phyloP scores from a whole-genome alignment of 1,284 basidiomycete species.

The Agroathelia rolfsii region DNA sequence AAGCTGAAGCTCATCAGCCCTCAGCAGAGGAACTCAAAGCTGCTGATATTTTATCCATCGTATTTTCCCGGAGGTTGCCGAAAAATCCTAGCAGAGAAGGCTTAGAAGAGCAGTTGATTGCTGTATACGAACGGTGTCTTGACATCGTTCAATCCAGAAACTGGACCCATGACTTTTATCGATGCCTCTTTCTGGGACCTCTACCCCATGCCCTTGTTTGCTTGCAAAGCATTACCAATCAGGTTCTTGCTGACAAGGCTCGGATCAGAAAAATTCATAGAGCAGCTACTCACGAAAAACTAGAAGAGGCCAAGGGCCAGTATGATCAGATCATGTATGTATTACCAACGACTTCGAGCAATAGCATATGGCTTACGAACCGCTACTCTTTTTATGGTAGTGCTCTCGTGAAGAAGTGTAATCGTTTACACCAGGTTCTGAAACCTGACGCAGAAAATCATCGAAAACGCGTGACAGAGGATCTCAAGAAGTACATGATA shows the following conservation, averaged over 20 bases:
- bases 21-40: slow-evolving; percentile 22
- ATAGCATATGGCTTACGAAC: background rate
- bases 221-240: slow-evolving; percentile 26
- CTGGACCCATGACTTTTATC: slow-evolving; percentile 32
- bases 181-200: slow-evolving; percentile 35
- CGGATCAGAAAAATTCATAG: slow-evolving; percentile 23
- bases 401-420: slow-evolving; percentile 14
- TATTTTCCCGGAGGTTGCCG: slow-evolving; percentile 20
- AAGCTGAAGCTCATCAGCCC: no score
- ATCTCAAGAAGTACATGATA: slow-evolving; percentile 17
- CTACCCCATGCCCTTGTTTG: slow-evolving; percentile 38
- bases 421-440: slow-evolving; percentile 17
- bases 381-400: slow-evolving; percentile 14
- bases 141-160: no score
- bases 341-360: slow-evolving; percentile 2
- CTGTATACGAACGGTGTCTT: no score
- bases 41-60: slow-evolving; percentile 18
- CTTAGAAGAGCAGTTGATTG: slow-evolving; percentile 20
- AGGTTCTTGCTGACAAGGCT: slow-evolving; percentile 22
- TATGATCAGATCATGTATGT: slow-evolving; percentile 23
- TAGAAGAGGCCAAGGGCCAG: slow-evolving; percentile 25
- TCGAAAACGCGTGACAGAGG: slow-evolving; percentile 9
- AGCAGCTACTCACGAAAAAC: slow-evolving; percentile 19
- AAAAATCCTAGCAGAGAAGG: no score
- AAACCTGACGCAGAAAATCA: slow-evolving; percentile 21